Evolutionary conservation across 2,329 filamentous ascomycete genomes (phyloP), one percentile per base, ranked within the genome.

Genomic region (Hypoxylon sp.): DNA sequence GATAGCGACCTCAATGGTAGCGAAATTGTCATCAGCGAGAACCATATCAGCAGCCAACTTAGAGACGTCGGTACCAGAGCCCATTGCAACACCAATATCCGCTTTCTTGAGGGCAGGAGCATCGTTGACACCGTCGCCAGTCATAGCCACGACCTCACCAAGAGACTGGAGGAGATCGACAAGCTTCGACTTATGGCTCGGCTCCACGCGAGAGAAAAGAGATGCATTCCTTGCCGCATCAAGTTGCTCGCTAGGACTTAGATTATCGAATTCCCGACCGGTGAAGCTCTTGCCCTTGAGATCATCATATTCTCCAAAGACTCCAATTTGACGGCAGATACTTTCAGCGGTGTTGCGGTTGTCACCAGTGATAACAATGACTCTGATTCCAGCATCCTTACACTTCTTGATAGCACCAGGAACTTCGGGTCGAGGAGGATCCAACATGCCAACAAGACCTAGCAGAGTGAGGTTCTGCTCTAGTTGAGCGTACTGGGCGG

Each of bases 31-130:
- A 82, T 99, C 97, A 27, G 94, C 93, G 56, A 99, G 91, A 56
- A 99, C 95, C 96, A 99, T 99, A 80, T 99, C 96, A 65, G 97
- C 93, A 31, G 96, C 96, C 72, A 99, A 85, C 84, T 97, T 98
- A 66, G 96, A 93, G 31, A 99, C 96, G 79, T 99, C 96, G 27
- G 96, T 99, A 78, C 96, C 96, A 62, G 93, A 96, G 56, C 96
- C 97, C 96, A 99, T 99, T 65, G 96, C 97, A 69, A 99, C 94
- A 82, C 96, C 96, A 82, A 99, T 99, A 78, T 99, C 96, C 39
- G 96, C 93, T 85, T 98, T 98, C 88, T 99, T 99, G 76, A 99
- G 86, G 15, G 96, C 96, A 51, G 96, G 96, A 3, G 96, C 96
- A 80, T 99, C 96, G 77, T 99, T 99, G 80, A 99, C 96, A 81